phyloP scores from a whole-genome alignment of 2,329 filamentous ascomycete species.

The Fusarium armeniacum region DNA sequence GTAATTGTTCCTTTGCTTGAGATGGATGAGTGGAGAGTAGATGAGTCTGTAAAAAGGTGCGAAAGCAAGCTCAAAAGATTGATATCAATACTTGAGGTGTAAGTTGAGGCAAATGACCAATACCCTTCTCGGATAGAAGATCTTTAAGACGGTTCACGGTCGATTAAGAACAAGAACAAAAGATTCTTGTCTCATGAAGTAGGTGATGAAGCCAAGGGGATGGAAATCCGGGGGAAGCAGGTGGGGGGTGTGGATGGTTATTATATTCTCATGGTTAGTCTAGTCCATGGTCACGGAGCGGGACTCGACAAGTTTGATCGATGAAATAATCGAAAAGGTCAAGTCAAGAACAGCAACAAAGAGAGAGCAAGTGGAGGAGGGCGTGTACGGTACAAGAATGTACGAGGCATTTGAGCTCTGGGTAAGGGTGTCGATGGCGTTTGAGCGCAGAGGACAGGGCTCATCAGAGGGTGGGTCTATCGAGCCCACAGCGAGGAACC shows the following conservation, averaged over 20 bases:
- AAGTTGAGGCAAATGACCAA: slow-evolving; percentile 32
- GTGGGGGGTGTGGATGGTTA: slow-evolving; percentile 52
- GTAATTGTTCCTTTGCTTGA: slow-evolving; percentile 30
- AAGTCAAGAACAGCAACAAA: slow-evolving; percentile 30
- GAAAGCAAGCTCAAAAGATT: slow-evolving; percentile 40
- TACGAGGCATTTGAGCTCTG: slow-evolving; percentile 35
- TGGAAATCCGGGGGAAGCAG: slow-evolving; percentile 51
- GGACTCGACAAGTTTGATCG: slow-evolving; percentile 45
- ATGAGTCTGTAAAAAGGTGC: slow-evolving; percentile 23
- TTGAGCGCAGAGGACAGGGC: slow-evolving; percentile 23
- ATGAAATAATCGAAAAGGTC: slow-evolving; percentile 26
- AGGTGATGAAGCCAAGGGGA: slow-evolving; percentile 48
- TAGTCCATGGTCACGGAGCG: slow-evolving; percentile 37
- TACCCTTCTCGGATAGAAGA: slow-evolving; percentile 28
- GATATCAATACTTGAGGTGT: slow-evolving; percentile 41
- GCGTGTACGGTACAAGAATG: slow-evolving; percentile 25
- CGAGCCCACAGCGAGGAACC: slow-evolving; percentile 28
- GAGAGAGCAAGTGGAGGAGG: slow-evolving; percentile 43
- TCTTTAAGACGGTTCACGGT: slow-evolving; percentile 30
- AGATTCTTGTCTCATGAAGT: slow-evolving; percentile 18
- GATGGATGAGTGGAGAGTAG: slow-evolving; percentile 33
- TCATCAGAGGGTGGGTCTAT: slow-evolving; percentile 42
- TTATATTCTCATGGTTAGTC: slow-evolving; percentile 51
- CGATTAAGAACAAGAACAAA: slow-evolving; percentile 30
- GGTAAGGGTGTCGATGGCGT: slow-evolving; percentile 42